phyloP scores from a whole-genome alignment of 345 rosid genomes.

The Euclidium syriacum region DNA sequence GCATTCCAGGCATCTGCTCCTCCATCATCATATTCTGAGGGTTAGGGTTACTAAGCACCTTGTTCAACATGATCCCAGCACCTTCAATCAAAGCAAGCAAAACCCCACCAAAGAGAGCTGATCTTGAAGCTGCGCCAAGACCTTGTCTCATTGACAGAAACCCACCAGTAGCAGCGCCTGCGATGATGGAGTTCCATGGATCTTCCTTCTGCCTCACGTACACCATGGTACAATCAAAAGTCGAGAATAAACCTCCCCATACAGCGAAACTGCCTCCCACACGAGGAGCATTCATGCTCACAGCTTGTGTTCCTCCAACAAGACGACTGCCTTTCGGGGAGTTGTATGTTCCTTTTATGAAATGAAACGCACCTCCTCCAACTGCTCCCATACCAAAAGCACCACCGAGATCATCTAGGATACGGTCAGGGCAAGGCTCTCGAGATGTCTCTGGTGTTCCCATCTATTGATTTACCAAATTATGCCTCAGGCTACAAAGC shows the following conservation, averaged over 20 bases:
- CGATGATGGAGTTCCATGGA: conserved; percentile 81
- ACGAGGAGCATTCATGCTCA: conserved; percentile 76
- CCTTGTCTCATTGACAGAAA: conserved; percentile 76
- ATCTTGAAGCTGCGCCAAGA: conserved; percentile 40
- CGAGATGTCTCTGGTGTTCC: conserved; percentile 80
- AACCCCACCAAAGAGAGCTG: conserved; percentile 61
- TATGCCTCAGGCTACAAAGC: neutral
- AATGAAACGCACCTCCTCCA: conserved; percentile 73
- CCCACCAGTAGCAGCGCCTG: conserved; percentile 85
- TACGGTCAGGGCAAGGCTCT: conserved; percentile 82
- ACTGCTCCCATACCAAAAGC: conserved; percentile 89
- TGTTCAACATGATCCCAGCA: conserved; percentile 72
- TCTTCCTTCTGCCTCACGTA: conserved; percentile 78
- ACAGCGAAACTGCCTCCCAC: conserved; percentile 77
- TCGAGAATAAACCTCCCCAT: conserved; percentile 80
- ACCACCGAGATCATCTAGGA: conserved; percentile 74
- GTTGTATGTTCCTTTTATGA: conserved; percentile 55
- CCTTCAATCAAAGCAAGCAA: conserved; percentile 75
- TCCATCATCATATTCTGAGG: conserved; percentile 39
- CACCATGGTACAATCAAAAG: conserved; percentile 77
- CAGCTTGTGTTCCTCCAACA: conserved; percentile 58
- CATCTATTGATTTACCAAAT: conserved; percentile 27
- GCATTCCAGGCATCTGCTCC: conserved; percentile 29
- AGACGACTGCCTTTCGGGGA: conserved; percentile 60
- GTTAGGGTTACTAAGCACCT: conserved; percentile 47